phyloP scores from a whole-genome alignment of 192 early-diverging fungal species.

The Coemansia sp. region DNA sequence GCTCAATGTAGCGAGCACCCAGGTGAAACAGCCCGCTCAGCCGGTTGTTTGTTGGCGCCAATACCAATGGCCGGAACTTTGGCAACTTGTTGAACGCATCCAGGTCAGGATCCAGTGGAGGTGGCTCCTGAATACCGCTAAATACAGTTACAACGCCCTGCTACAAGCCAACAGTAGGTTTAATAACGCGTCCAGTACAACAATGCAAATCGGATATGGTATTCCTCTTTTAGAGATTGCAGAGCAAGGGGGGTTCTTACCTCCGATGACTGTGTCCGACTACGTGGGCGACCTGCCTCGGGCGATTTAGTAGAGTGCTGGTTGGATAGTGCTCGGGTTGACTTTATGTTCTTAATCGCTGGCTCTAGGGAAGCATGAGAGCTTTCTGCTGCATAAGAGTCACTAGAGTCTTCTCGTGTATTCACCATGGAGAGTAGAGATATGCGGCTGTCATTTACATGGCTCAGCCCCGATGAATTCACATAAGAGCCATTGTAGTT shows the following conservation, averaged over 20 bases:
- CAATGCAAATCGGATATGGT: background rate
- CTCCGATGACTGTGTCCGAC: constrained; percentile 52
- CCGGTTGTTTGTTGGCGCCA: constrained; percentile 45
- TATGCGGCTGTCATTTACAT: constrained; percentile 36
- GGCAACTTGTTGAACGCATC: constrained; percentile 48
- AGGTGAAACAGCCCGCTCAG: constrained; percentile 46
- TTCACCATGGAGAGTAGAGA: constrained; percentile 46
- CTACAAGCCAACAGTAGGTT: constrained; percentile 25
- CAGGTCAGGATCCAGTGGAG: constrained; percentile 48
- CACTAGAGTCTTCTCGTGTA: constrained; percentile 14
- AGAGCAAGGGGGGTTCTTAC: constrained; percentile 16
- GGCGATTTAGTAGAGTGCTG: constrained; percentile 15
- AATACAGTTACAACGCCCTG: constrained; percentile 51
- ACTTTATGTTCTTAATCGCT: constrained; percentile 27
- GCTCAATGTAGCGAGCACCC: constrained; percentile 50
- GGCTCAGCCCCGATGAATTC: constrained; percentile 12
- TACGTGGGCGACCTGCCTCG: constrained; percentile 37
- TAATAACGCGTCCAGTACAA: too few relatives aligned
- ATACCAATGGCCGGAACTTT: constrained; percentile 40
- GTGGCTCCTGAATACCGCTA: constrained; percentile 37
- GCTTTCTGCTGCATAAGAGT: constrained; percentile 8
- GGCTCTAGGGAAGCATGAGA: constrained; percentile 24
- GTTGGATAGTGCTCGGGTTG: constrained; percentile 40
- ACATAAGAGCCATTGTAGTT: constrained; percentile 20
- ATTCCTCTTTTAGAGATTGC: too few relatives aligned